Base-by-base conservation (phyloP, 805 yeast species). In the Wickerhamiella siamensis region DNA sequence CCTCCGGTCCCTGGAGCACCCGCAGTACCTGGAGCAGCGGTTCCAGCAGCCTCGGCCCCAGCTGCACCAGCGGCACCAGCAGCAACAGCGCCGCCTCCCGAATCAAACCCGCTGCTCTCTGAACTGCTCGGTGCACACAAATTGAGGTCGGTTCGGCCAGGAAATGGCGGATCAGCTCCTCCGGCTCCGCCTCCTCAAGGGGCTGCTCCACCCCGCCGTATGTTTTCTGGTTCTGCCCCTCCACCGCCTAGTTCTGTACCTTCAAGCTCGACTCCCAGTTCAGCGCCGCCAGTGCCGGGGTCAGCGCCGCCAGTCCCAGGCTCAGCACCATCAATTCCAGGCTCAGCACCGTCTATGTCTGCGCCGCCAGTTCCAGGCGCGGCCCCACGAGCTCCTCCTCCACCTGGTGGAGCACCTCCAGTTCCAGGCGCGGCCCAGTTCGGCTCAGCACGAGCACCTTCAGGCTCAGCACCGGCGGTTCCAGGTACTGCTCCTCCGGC, bases 1-100 rank as follows among this genome's bases (percentile, higher is more conserved):
- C 52, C 51, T 3, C 44, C 53, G 4, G 44, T 43, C 19, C 46
- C 49, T 4, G 43, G 47, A 5, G 40, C 50, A 31, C 39, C 14
- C 20, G n/a, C 33, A 3, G 41, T 42, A 20, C 45, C 46, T 1
- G 32, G 43, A 14, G 41, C 42, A 14, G 39, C 47, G 3, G 42
- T 47, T 10, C 48, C 51, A 2, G 39, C 46, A 1, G 41, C 43
- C 24, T 27, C 42, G 12, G 33, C 42, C 9, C 53, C 51, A 1
- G 32, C 45, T 18, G 33, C 37, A 5, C 51, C 44, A 37, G 2
- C 44, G 43, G 2, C 41, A 36, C 39, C 33, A 33, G n/a, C 40
- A 20, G 33, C 41, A 4, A 35, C 17, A 5, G 24, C 26, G 3
- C 19, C 16, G 14, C 33, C 39, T 16, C 33, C 33, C 2, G 29